Conservation (phyloP, 1,284 basidiomycete genomes). For the Cerrena zonata region DNA sequence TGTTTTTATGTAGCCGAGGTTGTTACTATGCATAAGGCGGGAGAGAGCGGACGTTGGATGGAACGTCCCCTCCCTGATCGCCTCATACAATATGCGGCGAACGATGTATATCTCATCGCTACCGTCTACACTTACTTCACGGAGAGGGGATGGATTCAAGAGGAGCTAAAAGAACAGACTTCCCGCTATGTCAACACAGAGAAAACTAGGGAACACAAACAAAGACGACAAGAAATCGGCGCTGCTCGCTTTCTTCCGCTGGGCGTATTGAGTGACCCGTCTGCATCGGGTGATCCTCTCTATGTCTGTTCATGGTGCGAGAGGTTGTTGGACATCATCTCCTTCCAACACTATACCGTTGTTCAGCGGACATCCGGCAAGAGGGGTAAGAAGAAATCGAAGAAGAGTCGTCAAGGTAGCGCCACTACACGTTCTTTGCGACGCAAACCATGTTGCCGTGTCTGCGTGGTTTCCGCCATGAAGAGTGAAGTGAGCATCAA, state of each 20-base stretch:
- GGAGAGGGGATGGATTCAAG: neutral
- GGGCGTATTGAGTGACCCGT: neutral
- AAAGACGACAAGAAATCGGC: neutral
- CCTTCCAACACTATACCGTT: no score
- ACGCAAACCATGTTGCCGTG: slow-evolving; percentile 2
- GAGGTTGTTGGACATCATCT: no score
- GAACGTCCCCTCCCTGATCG: neutral
- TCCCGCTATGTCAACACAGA: neutral
- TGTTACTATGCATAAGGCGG: neutral
- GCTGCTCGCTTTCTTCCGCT: neutral
- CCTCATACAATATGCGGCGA: slow-evolving; percentile 1
- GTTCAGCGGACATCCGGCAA: neutral
- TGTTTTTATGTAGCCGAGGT: neutral
- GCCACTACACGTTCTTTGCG: neutral
- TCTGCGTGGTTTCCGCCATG: slow-evolving; percentile 1
- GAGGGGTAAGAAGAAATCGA: neutral
- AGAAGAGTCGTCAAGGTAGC: neutral
- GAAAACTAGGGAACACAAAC: neutral
- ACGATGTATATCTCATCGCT: slow-evolving; percentile 1
- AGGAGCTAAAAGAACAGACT: neutral
- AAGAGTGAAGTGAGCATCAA: neutral
- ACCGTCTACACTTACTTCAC: slow-evolving; percentile 1
- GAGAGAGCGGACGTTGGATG: slow-evolving; percentile 1
- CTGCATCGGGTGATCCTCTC: neutral
- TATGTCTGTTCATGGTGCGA: slow-evolving; percentile 1